Evolutionary conservation across 1,284 basidiomycete species (phyloP), one percentile per base, ranked within the genome.

Genomic region (Moesziomyces antarcticus): DNA sequence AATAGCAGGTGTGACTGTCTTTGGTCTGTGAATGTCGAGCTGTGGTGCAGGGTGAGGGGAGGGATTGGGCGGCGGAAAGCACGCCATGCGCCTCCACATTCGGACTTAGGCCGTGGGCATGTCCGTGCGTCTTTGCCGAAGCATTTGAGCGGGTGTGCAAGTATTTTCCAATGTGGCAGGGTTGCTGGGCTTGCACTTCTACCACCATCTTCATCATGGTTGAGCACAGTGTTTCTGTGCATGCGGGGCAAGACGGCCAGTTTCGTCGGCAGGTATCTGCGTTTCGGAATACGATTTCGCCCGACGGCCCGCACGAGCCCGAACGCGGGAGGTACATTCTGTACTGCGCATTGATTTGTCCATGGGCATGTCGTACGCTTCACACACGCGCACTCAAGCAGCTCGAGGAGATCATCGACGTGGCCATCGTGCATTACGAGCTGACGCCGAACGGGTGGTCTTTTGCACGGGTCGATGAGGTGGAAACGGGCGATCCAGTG

Each of bases 301-400:
- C 47, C 75, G 86, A 89, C 80, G 90, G 91, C 27, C 87, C 89
- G 81, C 95, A 92, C 78, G 86, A 89, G 46, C 91, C 95, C 0
- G 94, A 95, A 85, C 89, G 88, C 85, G 92, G 93, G 90, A 71
- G 69, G 88, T 85, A 73, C 56, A 50, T 63, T n/a, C 59, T 75
- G 22, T 50, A 58, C 49, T 58, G 70, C 27, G 57, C 63, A 3
- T 52, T 56, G 41, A 75, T 79, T 61, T 85, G 87, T 66, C 87
- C 94, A 3, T 97, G 95, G 94, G 94, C 94, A 0, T 93, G 93
- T 48, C 88, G 95, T 71, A 88, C 93, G 1, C 86, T 97, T 56
- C 97, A 97, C 79, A 88, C 91, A 2, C 88, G 94, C 71, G 89
- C 93, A 83, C 88, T 98, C 77, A 97, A 97, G 85, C 93, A 94